Base-by-base conservation (phyloP, 371 early-diverging fungal species). In the Mortierella sp. region DNA sequence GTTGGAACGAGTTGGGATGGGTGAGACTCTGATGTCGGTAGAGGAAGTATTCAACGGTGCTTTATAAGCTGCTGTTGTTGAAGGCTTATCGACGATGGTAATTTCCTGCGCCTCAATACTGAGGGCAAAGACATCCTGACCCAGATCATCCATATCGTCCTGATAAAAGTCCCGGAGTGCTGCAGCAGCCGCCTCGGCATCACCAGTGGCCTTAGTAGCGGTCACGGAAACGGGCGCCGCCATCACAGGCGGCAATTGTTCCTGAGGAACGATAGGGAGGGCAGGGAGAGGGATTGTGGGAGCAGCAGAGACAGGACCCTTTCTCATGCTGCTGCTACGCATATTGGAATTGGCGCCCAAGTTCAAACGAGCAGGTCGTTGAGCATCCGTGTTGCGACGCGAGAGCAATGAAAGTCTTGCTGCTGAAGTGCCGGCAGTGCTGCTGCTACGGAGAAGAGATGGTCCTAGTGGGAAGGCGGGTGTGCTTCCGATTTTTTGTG, bases 61-160 rank as follows among this genome's bases (percentile, higher is more conserved):
- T 13, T 48, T 42, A 55, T 71, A 19, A 19, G 19, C 0, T 10
- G 57, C 13, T 14, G 47, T 34, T 21, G 21, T 21, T 31, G 70
- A 21, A 28, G 28, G 44, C 16, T 54, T 54, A 42, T 82, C 82
- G 1, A 14, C 60, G 24, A 78, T 48, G 0, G 82, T 75, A 24
- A 58, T 70, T 26, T 82, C 82, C 24, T 79, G 83, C 16, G 83
- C 48, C 24, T 83, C 83, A n/a, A 83, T 79, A 52, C 58, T 78
- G 54, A 82, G 73, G 4, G 78, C 82, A 55, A 78, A 82, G 34
- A 82, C 57, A 60, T 78, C 73, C 21, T 75, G 72, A 5, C 78
- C 78, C n/a, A 82, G 38, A 65, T 82, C 79, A 26, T 82, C 76
- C 72, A 81, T 14, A n/a, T 74, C 73, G 16, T 77, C 81, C 38